Evolutionary conservation across 306 rosid species (phyloP).

Genomic region (cucumber (Cucumis sativus)): Cucumber_9930_V3 NC_026657.2:16919501-16920000

Average conservation of each 20-base stretch:
- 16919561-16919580: no score
- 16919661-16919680: constrained; percentile 5
- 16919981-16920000: neutral
- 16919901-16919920: neutral
- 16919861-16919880: constrained; percentile 13
- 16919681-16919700: neutral
- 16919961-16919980: neutral
- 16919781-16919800: constrained; percentile 1
- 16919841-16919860: constrained; percentile 14
- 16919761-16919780: neutral
- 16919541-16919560: no score
- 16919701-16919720: constrained; percentile 12
- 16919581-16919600: no score
- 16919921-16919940: neutral
- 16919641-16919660: no score
- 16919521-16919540: no score
- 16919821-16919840: constrained; percentile 39
- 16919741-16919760: constrained; percentile 15
- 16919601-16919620: no score
- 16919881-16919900: neutral
- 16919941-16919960: neutral
- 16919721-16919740: constrained; percentile 14
- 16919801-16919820: constrained; percentile 15
- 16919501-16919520: no score
- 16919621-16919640: neutral